Base-by-base conservation (phyloP, 768 basidiomycete species). In the Tremella yokohamensis region DNA sequence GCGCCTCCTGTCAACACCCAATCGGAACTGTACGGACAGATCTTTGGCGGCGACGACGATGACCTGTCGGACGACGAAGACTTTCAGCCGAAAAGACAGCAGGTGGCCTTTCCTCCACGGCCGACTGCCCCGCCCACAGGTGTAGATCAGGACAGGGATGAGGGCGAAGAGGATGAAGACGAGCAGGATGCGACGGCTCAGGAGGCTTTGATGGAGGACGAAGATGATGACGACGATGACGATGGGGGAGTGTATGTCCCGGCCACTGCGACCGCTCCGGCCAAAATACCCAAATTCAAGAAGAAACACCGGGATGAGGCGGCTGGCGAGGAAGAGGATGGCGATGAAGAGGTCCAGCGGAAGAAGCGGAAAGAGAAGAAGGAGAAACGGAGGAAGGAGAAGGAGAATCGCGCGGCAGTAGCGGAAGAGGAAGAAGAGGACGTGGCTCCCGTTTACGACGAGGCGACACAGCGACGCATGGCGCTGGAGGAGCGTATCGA, bases 401-500 rank as follows among this genome's bases (percentile, higher is more conserved):
- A 59, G 50, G 55, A 49, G 20, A 45, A 57, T 40, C 56, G 34
- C 7, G 62, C 52, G 18, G 79, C 84, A 26, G 87, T 89, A 65
- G 74, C 86, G 54, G 83, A 80, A 56, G 69, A 64, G 26, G 64
- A 68, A 13, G 66, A 68, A 3, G 83, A 86, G 56, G 80, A 88
- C 25, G 29, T 34, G 4, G 84, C 86, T 2, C 87, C 87, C 9
- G 87, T 90, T 54, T 84, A 89, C 79, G 88, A 90, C 88, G 58
- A 52, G 76, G 76, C 40, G 0, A 40, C 44, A 38, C 49, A 85
- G 9, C 85, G 81, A 62, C 88, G 88, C 78, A 76, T 85, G 42
- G 84, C 84, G 1, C 79, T 96, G 34, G 88, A 91, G 68, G 87
- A 86, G 82, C 82, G 85, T 66, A 84, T 98, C 58, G 90, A 94